These are phyloP conservation scores for Mediolabrus comicus DNA, from an alignment of 108 stramenopile species.

Conservation along the genomic window DNA sequence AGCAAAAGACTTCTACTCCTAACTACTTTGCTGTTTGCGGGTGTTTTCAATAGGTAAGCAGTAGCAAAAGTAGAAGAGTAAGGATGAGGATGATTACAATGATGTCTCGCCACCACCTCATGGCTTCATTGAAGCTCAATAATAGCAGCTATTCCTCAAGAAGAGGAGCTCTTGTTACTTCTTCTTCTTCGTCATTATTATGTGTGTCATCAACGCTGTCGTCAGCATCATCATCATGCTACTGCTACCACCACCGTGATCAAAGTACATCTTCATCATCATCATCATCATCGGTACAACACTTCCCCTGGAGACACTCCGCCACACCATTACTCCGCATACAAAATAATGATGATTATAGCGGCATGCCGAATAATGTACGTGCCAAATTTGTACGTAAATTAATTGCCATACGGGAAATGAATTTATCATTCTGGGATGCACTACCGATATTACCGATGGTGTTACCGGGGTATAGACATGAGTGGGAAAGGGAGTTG, in stretches of 20 bases:
- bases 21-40: no score
- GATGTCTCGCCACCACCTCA: no score
- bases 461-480: neutral
- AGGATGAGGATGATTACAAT: no score
- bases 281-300: neutral
- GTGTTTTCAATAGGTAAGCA: no score
- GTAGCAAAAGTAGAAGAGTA: no score
- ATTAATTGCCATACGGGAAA: slow-evolving; percentile 6
- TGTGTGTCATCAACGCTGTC: no score
- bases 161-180: no score
- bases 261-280: neutral
- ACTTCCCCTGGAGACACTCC: slow-evolving; percentile 1
- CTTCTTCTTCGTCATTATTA: no score
- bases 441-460: slow-evolving; percentile 3
- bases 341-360: neutral
- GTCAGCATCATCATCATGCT: no score
- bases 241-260: neutral
- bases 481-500: slow-evolving; percentile 16
- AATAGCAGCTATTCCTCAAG: no score
- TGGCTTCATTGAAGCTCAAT: no score
- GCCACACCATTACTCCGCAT: neutral
- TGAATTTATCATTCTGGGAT: slow-evolving; percentile 7
- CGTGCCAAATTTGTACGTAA: neutral
- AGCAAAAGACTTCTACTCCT: no score
- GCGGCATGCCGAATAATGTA: slow-evolving; percentile 4